These are phyloP conservation scores for Colletotrichum eremochloae DNA, from an alignment of 2,329 filamentous ascomycete species.

Conservation along the genomic window DNA sequence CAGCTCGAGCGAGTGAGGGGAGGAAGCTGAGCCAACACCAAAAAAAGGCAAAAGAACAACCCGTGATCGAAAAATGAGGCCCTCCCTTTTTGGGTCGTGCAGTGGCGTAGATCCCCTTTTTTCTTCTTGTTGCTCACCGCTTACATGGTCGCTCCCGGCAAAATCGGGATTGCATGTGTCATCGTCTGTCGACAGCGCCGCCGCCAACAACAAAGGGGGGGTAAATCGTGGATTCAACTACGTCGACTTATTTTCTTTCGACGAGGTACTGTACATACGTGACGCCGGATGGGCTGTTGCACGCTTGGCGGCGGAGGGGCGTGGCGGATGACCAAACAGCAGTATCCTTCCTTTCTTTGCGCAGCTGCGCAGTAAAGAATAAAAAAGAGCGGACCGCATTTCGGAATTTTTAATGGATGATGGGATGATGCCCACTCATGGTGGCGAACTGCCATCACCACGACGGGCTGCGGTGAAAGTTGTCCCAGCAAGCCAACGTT, in stretches of 20 bases:
- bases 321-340: conserved; percentile 15
- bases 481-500: not conserved
- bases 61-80: not conserved
- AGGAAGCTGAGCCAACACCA: not conserved
- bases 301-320: conserved; percentile 18
- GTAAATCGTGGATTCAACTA: too few relatives aligned
- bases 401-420: not conserved
- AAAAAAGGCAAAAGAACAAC: too few relatives aligned
- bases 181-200: not conserved
- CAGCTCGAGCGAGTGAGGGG: too few relatives aligned
- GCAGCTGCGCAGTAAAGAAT: too few relatives aligned
- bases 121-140: conserved; percentile 3
- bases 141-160: conserved; percentile 1
- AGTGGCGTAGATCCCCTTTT: not conserved
- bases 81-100: not conserved
- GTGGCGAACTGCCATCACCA: conserved; percentile 17
- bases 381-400: conserved; percentile 7
- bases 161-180: not conserved
- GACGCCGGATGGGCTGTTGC: conserved; percentile 23
- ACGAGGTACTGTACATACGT: too few relatives aligned
- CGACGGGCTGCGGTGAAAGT: not conserved
- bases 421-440: conserved; percentile 1
- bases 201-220: too few relatives aligned
- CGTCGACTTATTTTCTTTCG: too few relatives aligned
- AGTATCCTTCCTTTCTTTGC: not conserved